Conservation (phyloP, 495 filamentous ascomycete genomes). For the Lophiostoma macrostomum region DNA sequence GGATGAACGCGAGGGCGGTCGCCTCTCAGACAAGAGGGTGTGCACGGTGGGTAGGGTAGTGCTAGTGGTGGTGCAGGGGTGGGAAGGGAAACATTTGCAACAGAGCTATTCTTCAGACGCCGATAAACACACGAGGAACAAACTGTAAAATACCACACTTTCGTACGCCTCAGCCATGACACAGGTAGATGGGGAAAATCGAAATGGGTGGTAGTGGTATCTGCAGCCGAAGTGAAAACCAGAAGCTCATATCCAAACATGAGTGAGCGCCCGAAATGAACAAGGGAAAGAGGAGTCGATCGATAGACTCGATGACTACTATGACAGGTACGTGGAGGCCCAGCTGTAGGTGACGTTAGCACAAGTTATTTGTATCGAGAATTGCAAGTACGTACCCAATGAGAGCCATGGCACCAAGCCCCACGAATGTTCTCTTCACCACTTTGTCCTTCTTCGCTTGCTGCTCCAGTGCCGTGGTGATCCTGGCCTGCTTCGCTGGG, state of each 20-base stretch:
- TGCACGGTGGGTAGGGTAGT: too few relatives aligned
- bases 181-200: slow-evolving; percentile 4
- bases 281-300: background rate
- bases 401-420: slow-evolving; percentile 77
- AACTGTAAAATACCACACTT: background rate
- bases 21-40: too few relatives aligned
- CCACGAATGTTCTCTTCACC: slow-evolving; percentile 75
- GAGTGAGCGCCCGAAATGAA: too few relatives aligned
- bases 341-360: slow-evolving; percentile 9
- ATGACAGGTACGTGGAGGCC: slow-evolving; percentile 20
- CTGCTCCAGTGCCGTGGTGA: slow-evolving; percentile 61
- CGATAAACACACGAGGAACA: too few relatives aligned
- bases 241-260: too few relatives aligned
- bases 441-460: slow-evolving; percentile 80
- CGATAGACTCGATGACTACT: background rate
- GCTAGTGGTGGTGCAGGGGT: too few relatives aligned
- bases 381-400: slow-evolving; percentile 68
- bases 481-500: slow-evolving; percentile 61
- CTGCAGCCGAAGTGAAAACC: slow-evolving; percentile 3
- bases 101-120: too few relatives aligned
- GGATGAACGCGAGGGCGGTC: too few relatives aligned
- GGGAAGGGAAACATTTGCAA: too few relatives aligned
- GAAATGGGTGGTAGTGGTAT: slow-evolving; percentile 19
- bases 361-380: background rate
- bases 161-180: slow-evolving; percentile 3